A percentile compares a stretch with the other conserved stretches of the same genome.
Conservation (phyloP, 495 filamentous ascomycete genomes). For the Talaromyces proteolyticus region DNA sequence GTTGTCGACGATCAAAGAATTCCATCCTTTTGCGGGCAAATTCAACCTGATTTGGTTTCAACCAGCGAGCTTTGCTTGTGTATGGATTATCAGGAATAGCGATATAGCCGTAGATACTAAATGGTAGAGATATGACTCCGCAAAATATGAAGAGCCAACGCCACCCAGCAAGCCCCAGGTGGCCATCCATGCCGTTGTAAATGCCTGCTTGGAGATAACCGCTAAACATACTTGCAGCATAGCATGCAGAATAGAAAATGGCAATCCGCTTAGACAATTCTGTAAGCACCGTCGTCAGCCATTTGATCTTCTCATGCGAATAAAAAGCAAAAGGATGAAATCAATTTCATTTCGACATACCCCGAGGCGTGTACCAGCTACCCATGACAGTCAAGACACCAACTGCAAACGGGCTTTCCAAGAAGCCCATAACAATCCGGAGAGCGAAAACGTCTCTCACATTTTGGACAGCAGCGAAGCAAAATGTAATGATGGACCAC, state of each 20-base stretch:
- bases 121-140: constrained; percentile 15
- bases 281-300: not conserved
- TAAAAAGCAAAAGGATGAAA: not conserved
- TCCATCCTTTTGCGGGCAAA: constrained; percentile 6
- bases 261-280: constrained; percentile 44
- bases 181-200: constrained; percentile 43
- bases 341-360: not conserved
- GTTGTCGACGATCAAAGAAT: constrained; percentile 1
- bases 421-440: constrained; percentile 6
- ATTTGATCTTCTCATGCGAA: too few species aligned
- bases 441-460: constrained; percentile 25
- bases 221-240: constrained; percentile 28
- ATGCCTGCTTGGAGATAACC: constrained; percentile 28
- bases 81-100: constrained; percentile 6
- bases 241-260: constrained; percentile 28
- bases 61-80: constrained; percentile 2
- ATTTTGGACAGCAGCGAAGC: constrained; percentile 20
- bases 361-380: constrained; percentile 8
- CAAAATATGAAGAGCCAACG: constrained; percentile 59
- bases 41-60: not conserved
- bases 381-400: constrained; percentile 7
- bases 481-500: constrained; percentile 31
- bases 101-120: constrained; percentile 4
- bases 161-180: constrained; percentile 57
- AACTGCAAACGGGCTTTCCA: constrained; percentile 4